These are phyloP conservation scores for Hericium rajendrae DNA, from an alignment of 768 basidiomycete genomes.

Conservation along the genomic window DNA sequence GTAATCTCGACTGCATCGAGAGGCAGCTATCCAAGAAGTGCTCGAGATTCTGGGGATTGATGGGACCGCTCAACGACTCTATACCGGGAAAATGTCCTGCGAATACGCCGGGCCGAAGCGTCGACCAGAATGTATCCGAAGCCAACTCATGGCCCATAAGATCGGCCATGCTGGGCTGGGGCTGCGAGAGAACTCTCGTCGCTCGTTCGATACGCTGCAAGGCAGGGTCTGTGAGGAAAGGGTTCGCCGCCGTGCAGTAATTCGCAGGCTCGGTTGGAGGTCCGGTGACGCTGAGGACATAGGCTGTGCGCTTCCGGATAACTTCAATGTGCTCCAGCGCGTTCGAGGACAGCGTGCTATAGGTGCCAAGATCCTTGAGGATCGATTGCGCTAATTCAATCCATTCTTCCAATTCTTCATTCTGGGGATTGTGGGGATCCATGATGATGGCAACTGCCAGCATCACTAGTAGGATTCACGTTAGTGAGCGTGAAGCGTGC, in stretches of 20 bases:
- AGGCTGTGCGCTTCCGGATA: slow-evolving; percentile 13
- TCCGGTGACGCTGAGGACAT: slow-evolving; percentile 3
- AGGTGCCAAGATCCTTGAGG: slow-evolving; percentile 5
- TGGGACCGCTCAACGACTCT: slow-evolving; percentile 14
- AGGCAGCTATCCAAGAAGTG: slow-evolving; percentile 17
- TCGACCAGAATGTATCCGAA: slow-evolving; percentile 11
- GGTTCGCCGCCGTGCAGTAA: background rate
- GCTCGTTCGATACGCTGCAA: slow-evolving; percentile 11
- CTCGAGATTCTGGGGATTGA: slow-evolving; percentile 11
- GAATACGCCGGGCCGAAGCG: slow-evolving; percentile 7
- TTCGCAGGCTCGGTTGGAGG: background rate
- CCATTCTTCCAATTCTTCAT: slow-evolving; percentile 19
- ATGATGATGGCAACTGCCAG: slow-evolving; percentile 19
- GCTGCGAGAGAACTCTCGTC: slow-evolving; percentile 10
- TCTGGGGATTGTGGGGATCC: slow-evolving; percentile 13
- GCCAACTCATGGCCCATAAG: slow-evolving; percentile 11
- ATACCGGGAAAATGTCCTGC: slow-evolving; percentile 17
- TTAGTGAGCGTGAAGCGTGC: slow-evolving; percentile 18
- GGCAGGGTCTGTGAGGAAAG: slow-evolving; percentile 1
- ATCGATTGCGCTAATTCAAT: slow-evolving; percentile 13
- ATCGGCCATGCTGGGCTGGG: slow-evolving; percentile 9
- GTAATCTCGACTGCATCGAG: slow-evolving; percentile 10
- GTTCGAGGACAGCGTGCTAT: slow-evolving; percentile 11
- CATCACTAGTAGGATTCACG: slow-evolving; percentile 11
- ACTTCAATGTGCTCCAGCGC: slow-evolving; percentile 12